A percentile compares a stretch with the other conserved stretches of the same genome.
Evolutionary conservation across 202 grass and related monocot species (phyloP).

Genomic region (Schoenoplectus tabernaemontani): DNA sequence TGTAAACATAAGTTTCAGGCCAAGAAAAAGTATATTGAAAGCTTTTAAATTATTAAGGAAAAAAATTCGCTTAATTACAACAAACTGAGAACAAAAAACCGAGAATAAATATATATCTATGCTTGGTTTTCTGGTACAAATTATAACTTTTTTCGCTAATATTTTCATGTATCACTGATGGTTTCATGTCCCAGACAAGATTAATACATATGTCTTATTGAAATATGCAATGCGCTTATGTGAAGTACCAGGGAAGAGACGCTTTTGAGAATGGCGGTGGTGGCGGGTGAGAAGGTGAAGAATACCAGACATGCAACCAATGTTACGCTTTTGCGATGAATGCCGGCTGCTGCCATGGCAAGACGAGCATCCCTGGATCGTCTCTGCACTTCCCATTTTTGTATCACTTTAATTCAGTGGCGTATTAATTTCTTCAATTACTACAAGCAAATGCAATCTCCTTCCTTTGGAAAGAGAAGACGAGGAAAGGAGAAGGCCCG

Average conservation of each 20-base stretch:
- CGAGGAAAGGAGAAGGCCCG: neutral
- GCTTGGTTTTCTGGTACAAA: neutral
- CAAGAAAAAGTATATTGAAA: neutral
- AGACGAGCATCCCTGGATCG: conserved; percentile 26
- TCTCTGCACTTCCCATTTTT: conserved; percentile 23
- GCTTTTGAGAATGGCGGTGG: conserved; percentile 59
- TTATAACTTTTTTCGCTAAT: neutral
- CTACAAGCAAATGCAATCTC: neutral
- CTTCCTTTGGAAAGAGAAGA: neutral
- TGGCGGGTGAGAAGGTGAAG: conserved; percentile 71
- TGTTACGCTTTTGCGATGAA: conserved; percentile 23
- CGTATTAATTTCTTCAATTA: neutral
- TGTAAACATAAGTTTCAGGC: neutral
- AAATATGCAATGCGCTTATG: neutral
- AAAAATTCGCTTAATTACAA: neutral
- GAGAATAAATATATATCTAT: neutral
- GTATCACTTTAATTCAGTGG: neutral
- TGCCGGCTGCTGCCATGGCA: conserved; percentile 21
- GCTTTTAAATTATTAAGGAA: neutral
- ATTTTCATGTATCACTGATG: neutral
- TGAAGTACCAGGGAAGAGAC: conserved; percentile 47
- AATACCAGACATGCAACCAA: conserved; percentile 87
- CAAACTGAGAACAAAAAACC: neutral
- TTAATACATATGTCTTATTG: neutral
- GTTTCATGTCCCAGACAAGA: neutral